These are phyloP conservation scores for Pulveroboletus frians DNA, from an alignment of 768 basidiomycete species.

Conservation along the genomic window DNA sequence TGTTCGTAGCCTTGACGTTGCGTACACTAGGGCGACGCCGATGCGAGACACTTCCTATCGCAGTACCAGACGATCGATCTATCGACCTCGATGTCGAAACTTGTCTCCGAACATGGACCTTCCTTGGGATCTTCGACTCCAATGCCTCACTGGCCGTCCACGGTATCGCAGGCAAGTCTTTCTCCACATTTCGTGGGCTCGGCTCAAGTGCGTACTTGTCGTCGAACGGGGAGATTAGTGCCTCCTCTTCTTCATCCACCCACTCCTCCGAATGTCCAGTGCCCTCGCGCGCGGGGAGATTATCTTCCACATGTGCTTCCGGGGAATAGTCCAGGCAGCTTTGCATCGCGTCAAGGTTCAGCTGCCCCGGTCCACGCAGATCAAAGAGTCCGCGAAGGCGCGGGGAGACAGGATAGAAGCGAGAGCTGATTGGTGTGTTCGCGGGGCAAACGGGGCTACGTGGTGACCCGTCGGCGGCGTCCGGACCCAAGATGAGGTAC, in stretches of 20 bases:
- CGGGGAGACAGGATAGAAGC: conserved; percentile 17
- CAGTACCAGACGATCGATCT: neutral
- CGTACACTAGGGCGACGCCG: conserved; percentile 16
- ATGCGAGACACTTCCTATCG: conserved; percentile 10
- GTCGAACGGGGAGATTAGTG: conserved; percentile 22
- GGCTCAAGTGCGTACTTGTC: conserved; percentile 16
- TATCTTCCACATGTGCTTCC: neutral
- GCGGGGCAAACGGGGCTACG: conserved; percentile 15
- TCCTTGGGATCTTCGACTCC: conserved; percentile 21
- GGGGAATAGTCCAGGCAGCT: conserved; percentile 25
- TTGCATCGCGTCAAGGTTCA: conserved; percentile 20
- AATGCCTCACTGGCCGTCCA: neutral
- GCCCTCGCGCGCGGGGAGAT: conserved; percentile 7
- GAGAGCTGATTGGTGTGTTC: conserved; percentile 20
- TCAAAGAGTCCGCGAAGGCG: conserved; percentile 31
- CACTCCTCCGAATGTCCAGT: conserved; percentile 13
- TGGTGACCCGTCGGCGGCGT: conserved; percentile 10
- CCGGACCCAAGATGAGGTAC: conserved; percentile 13
- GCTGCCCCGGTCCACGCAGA: conserved; percentile 22
- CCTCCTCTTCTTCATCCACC: conserved; percentile 26
- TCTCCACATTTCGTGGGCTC: conserved; percentile 9
- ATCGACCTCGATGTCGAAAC: conserved; percentile 10
- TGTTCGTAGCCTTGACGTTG: conserved; percentile 7
- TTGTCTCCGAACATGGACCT: conserved; percentile 13
- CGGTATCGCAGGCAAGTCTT: conserved; percentile 13